These are phyloP conservation scores for Trichoderma semiorbis DNA, from an alignment of 2,329 filamentous ascomycete genomes.

Conservation along the genomic window DNA sequence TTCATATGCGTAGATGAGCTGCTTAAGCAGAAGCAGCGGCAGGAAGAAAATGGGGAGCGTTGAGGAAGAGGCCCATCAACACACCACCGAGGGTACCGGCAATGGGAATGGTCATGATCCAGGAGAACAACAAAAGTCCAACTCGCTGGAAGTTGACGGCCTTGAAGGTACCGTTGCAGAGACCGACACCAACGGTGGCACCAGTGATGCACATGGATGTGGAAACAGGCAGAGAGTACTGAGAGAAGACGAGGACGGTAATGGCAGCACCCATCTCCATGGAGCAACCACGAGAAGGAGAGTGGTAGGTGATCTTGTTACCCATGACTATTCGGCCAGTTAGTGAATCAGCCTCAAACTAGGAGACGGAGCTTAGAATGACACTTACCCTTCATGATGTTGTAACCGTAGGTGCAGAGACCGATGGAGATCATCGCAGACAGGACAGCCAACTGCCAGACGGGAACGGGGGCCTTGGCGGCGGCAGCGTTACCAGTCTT, in stretches of 20 bases:
- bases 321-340: constrained; percentile 59
- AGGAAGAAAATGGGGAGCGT: constrained; percentile 35
- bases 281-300: constrained; percentile 54
- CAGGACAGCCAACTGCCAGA: constrained; percentile 75
- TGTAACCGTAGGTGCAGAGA: constrained; percentile 73
- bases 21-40: not conserved
- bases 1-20: not conserved
- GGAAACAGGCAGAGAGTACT: constrained; percentile 71
- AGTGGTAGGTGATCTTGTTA: constrained; percentile 74
- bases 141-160: constrained; percentile 76
- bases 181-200: constrained; percentile 72
- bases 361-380: not conserved
- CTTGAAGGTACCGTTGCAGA: constrained; percentile 69
- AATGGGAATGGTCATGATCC: constrained; percentile 47
- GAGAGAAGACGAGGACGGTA: constrained; percentile 72
- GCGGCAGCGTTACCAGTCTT: constrained; percentile 57
- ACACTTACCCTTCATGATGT: constrained; percentile 73
- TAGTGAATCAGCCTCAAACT: not conserved
- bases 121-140: constrained; percentile 61
- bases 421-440: constrained; percentile 61
- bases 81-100: constrained; percentile 40
- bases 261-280: constrained; percentile 81
- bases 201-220: constrained; percentile 79
- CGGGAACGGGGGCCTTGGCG: constrained; percentile 62
- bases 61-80: constrained; percentile 40